Evolutionary conservation across 495 filamentous ascomycete species (phyloP).

Genomic region (Aspergillus taichungensis): DNA sequence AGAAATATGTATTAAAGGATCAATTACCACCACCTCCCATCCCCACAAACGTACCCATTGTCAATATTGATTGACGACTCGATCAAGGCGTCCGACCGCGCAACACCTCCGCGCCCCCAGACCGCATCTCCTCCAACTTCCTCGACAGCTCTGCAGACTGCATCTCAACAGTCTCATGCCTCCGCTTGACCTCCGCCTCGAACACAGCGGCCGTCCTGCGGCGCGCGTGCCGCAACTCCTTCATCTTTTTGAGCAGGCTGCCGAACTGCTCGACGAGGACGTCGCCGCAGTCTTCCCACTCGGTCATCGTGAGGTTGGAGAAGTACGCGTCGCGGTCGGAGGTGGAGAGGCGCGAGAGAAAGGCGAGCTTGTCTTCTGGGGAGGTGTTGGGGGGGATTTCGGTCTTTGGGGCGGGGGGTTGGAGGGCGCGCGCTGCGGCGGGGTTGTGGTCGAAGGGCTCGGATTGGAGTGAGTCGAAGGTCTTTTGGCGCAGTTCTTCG

Average conservation of each 20-base stretch:
- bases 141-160: conserved; percentile 28
- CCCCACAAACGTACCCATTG: too few species aligned
- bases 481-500: conserved; percentile 32
- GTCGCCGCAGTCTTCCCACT: conserved; percentile 81
- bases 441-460: conserved; percentile 37
- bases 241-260: conserved; percentile 53
- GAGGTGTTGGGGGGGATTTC: conserved; percentile 6
- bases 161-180: conserved; percentile 34
- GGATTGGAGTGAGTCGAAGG: conserved; percentile 34
- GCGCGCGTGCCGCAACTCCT: conserved; percentile 53
- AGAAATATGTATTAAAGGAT: too few species aligned
- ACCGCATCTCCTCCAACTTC: conserved; percentile 36
- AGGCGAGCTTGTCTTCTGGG: conserved; percentile 21
- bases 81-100: conserved; percentile 28
- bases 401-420: not conserved
- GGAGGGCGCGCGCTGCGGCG: conserved; percentile 6
- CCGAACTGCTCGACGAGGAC: conserved; percentile 65
- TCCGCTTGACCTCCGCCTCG: conserved; percentile 54
- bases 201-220: conserved; percentile 56
- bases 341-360: conserved; percentile 19
- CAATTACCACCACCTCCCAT: too few species aligned
- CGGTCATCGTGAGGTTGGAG: conserved; percentile 50
- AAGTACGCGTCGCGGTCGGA: conserved; percentile 55
- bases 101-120: conserved; percentile 33
- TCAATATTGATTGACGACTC: not conserved